Base-by-base conservation (phyloP, 352 stramenopile species). In the Lagenidium sp. region DNA sequence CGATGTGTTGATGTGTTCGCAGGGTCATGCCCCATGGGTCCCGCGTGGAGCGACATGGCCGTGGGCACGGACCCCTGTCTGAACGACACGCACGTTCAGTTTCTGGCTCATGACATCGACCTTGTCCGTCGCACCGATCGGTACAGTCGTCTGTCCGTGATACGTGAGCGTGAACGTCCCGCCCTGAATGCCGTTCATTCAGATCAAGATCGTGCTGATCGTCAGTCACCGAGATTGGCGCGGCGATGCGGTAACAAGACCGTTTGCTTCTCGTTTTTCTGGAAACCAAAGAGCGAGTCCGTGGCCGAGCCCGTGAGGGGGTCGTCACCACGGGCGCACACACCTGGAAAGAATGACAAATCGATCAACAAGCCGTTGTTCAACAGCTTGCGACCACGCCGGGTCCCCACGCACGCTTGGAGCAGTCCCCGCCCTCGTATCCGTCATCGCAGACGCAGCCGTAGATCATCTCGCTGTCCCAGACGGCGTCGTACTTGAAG, bases 401-500 rank as follows among this genome's bases (percentile, higher is more conserved):
- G 28, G 28, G 28, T 32, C 28, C 8, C 44, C 11, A 50, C 66
- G 36, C 54, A 83, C 78, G 70, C 35, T 77, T 58, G 34, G 73
- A 88, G 55, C 89, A 97, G 57, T 96, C 84, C 18, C 85, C 88
- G 29, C 85, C 80, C 15, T 64, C 65, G 44, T 75, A 96, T 28
- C 74, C 81, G 21, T 72, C 53, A 50, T 95, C 65, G 60, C 87
- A 97, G 23, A 92, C 60, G 56, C 87, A 97, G 42, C 87, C 87
- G 45, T 90, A 83, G 16, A 95, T 74, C 63, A 85, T 92, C 29
- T 93, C 69, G 23, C 65, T 75, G 63, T 97, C 87, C 87, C 87
- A 97, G 38, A 68, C 61, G 18, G 47, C 23, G 11, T 71, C 57
- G 41, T 88, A 88, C 12, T 47, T 36, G 34, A 85, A 63, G 8